Evolutionary conservation across 2,329 filamentous ascomycete species (phyloP).

Genomic region (Achaetomium macrosporum): DNA sequence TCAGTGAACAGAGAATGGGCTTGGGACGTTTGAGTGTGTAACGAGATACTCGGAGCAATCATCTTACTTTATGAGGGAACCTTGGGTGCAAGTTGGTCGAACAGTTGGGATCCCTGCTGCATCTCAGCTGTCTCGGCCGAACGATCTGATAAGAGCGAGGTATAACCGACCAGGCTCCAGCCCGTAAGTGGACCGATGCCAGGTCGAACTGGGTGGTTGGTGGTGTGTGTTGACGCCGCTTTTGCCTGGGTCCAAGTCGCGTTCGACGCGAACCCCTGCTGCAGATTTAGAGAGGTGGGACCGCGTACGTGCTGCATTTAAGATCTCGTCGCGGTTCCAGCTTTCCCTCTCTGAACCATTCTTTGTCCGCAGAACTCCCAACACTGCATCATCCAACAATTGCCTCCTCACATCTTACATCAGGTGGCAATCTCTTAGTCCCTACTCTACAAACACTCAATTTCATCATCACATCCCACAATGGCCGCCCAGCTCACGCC

Average conservation of each 20-base stretch:
- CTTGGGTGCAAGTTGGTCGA: background rate
- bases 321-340: slow-evolving; percentile 19
- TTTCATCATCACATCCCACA: slow-evolving; percentile 28
- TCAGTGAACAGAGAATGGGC: too few species aligned
- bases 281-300: slow-evolving; percentile 20
- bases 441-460: background rate
- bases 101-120: background rate
- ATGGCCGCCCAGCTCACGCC: slow-evolving; percentile 70
- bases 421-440: slow-evolving; percentile 5
- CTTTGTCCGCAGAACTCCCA: slow-evolving; percentile 20
- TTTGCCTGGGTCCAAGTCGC: slow-evolving; percentile 15
- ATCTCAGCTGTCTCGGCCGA: slow-evolving; percentile 11
- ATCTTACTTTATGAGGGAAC: too few species aligned
- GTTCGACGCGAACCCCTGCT: slow-evolving; percentile 23
- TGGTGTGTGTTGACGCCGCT: slow-evolving; percentile 16
- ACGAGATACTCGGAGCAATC: too few species aligned
- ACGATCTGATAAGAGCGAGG: slow-evolving; percentile 22
- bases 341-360: slow-evolving; percentile 8
- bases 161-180: slow-evolving; percentile 6
- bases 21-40: too few species aligned
- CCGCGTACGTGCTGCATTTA: slow-evolving; percentile 25
- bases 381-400: slow-evolving; percentile 11
- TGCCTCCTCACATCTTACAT: slow-evolving; percentile 11
- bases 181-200: slow-evolving; percentile 10
- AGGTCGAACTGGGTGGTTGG: slow-evolving; percentile 13